Conservation (phyloP, 2,329 filamentous ascomycete genomes). For the Aspergillus melleus region DNA sequence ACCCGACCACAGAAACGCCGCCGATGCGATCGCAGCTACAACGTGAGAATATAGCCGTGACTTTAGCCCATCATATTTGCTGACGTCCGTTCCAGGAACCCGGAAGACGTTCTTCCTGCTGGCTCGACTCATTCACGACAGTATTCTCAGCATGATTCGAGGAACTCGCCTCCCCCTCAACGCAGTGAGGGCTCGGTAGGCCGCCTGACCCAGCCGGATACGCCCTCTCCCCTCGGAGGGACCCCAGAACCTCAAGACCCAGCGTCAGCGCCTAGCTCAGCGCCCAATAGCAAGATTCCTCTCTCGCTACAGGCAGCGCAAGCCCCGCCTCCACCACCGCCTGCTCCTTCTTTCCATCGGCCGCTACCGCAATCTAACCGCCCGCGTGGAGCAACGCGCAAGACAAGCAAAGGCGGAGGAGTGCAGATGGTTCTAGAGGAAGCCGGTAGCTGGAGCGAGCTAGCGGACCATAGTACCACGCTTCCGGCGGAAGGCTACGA, state of each 20-base stretch:
- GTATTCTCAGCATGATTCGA: slow-evolving; percentile 37
- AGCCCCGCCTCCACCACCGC: slow-evolving; percentile 28
- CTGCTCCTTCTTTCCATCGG: slow-evolving; percentile 40
- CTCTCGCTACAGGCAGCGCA: slow-evolving; percentile 23
- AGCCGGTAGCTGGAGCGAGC: slow-evolving; percentile 84
- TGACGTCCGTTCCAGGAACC: slow-evolving; percentile 30
- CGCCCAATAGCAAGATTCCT: slow-evolving; percentile 12
- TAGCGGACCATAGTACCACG: slow-evolving; percentile 80
- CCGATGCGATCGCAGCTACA: slow-evolving; percentile 42
- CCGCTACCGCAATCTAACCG: slow-evolving; percentile 44
- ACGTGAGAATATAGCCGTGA: slow-evolving; percentile 24
- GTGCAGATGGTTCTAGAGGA: slow-evolving; percentile 90
- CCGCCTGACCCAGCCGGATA: slow-evolving; percentile 28
- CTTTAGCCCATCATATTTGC: slow-evolving; percentile 8
- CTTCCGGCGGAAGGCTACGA: slow-evolving; percentile 65
- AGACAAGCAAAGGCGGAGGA: slow-evolving; percentile 76
- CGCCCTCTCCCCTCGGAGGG: slow-evolving; percentile 28
- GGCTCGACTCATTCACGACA: slow-evolving; percentile 35
- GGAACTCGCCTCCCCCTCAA: slow-evolving; percentile 30
- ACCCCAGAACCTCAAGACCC: slow-evolving; percentile 22
- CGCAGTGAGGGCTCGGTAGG: slow-evolving; percentile 30
- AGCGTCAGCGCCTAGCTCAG: slow-evolving; percentile 13
- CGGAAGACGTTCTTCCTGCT: slow-evolving; percentile 38
- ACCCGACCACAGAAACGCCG: slow-evolving; percentile 29
- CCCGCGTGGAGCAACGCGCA: slow-evolving; percentile 64